Base-by-base conservation (phyloP, 352 stramenopile species). In the Pythium sukuiense region DNA sequence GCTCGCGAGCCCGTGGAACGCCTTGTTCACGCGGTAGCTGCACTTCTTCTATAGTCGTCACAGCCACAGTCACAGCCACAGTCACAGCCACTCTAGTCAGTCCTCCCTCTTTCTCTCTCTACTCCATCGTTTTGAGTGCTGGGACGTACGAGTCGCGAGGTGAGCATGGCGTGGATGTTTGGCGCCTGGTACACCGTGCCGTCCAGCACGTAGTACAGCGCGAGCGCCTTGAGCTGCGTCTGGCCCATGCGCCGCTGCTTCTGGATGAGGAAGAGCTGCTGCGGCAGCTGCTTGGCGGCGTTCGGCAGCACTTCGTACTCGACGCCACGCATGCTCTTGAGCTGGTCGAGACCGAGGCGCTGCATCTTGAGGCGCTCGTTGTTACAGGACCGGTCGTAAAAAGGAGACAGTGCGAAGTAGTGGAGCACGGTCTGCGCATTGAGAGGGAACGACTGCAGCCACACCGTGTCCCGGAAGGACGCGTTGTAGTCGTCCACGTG, bases 361-460 rank as follows among this genome's bases (percentile, higher is more conserved):
- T 96, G 89, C 89, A 95, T 95, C 76, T 94, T 94, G 55, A 96
- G 77, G 8, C 88, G 84, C 77, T 95, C 89, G 63, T 96, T 96
- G 80, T 96, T 96, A 65, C 86, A 96, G 60, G 76, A 91, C 27
- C 84, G 87, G 68, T 96, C 87, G 79, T 96, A 96, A 66, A 94
- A 96, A 20, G 85, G 87, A 20, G 85, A 95, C 46, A 93, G 74
- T 59, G 87, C 86, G 57, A 96, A 90, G 75, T 96, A 96, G 73
- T 96, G 87, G 59, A 96, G 71, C 59, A 95, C 87, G 0, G 89
- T 96, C 69, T 96, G 85, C 59, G 77, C 74, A 41, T 85, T 93
- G 43, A 96, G 65, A 49, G 84, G 84, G 70, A 94, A 95, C 55
- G 82, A 88, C 69, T 90, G 76, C 55, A 96, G 83, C 86, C 85